Base-by-base conservation (phyloP, 805 yeast species). In the Wickerhamiella azymoides region DNA sequence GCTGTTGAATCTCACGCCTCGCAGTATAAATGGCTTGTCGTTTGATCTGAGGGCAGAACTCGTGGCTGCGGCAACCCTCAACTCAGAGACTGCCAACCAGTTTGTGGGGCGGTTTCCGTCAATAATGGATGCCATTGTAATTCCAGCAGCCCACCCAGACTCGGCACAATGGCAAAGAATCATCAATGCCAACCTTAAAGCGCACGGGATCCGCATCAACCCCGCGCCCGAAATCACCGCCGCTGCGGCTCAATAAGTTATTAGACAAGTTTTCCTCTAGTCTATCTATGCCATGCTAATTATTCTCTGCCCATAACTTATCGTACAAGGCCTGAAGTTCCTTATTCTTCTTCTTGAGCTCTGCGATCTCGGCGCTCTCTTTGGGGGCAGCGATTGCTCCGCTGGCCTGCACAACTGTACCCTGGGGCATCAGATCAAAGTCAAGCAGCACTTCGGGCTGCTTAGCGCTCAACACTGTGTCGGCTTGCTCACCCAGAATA, bases 271-370 rank as follows among this genome's bases (percentile, higher is more conserved):
- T n/a, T n/a, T n/a, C n/a, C n/a, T n/a, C n/a, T n/a, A n/a, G n/a
- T n/a, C n/a, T n/a, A n/a, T n/a, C n/a, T 39, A 26, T 17, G 10
- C 10, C 10, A 36, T 8, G 24, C 35, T 40, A 27, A 25, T 26
- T 25, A 14, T 45, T 50, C 13, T 51, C 49, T 1, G 54, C 50
- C 59, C 59, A 56, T 13, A 56, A 48, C 11, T 53, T 56, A 26
- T 56, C 59, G 47, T 56, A 56, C 54, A 56, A 53, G 18, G 50
- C 49, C 40, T 54, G 50, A 10, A 56, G 50, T 48, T 55, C 51
- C 10, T 43, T 48, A 37, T 50, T 47, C 18, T 55, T 39, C 40
- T 38, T 39, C 18, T 39, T 42, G 27, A 42, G 46, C 36, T 27
- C 35, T 18, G 25, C 37, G 17, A 47, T 19, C 33, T 42, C 46